Conservation (phyloP, 2,329 filamentous ascomycete genomes). For the Hypoxylon sp. region DNA sequence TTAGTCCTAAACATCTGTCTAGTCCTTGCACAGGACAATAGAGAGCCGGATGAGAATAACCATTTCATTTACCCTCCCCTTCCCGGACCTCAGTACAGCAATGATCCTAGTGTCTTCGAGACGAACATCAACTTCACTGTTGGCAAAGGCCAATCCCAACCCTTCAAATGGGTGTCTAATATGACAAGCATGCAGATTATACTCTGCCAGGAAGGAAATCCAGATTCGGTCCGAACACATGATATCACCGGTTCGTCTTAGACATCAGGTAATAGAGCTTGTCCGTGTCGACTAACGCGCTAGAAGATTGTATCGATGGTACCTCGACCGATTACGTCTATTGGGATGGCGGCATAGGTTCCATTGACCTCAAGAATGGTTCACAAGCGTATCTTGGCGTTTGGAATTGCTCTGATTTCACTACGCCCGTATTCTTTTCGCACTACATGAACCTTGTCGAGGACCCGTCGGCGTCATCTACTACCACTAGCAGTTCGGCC, state of each 20-base stretch:
- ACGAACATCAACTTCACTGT: slow-evolving; percentile 30
- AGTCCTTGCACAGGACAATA: slow-evolving; percentile 39
- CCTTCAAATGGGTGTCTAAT: slow-evolving; percentile 41
- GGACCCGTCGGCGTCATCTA: not conserved
- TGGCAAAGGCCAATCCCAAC: slow-evolving; percentile 24
- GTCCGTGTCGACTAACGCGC: slow-evolving; percentile 6
- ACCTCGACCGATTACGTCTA: slow-evolving; percentile 23
- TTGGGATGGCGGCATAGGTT: slow-evolving; percentile 39
- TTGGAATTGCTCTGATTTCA: slow-evolving; percentile 33
- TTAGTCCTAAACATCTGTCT: slow-evolving; percentile 15
- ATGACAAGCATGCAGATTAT: slow-evolving; percentile 29
- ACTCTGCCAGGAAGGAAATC: slow-evolving; percentile 31
- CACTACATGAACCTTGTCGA: slow-evolving; percentile 42
- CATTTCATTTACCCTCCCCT: slow-evolving; percentile 40
- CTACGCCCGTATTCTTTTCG: slow-evolving; percentile 39
- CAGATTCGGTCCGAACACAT: slow-evolving; percentile 16
- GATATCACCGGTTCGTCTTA: slow-evolving; percentile 23
- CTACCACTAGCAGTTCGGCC: slow-evolving; percentile 5
- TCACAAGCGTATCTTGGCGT: slow-evolving; percentile 35
- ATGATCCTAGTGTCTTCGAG: slow-evolving; percentile 37
- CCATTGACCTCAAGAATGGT: slow-evolving; percentile 39
- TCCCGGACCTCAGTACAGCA: slow-evolving; percentile 28
- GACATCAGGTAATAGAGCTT: not conserved
- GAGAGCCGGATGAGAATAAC: slow-evolving; percentile 32
- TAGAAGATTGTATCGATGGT: slow-evolving; percentile 23